phyloP scores from a whole-genome alignment of 805 yeast species.

The Ogataea sp. region DNA sequence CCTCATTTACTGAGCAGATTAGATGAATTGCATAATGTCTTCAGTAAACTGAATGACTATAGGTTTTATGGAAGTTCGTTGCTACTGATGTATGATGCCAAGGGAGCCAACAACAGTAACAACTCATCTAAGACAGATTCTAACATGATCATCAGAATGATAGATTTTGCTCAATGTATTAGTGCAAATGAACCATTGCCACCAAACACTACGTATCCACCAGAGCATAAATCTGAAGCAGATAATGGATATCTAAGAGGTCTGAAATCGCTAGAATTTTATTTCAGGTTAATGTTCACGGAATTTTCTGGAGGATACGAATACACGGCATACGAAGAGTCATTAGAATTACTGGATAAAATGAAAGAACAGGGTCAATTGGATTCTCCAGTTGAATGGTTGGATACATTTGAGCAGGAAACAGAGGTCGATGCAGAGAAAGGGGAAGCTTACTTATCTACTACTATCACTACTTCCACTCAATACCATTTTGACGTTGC shows the following conservation, averaged over 20 bases:
- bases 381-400: constrained; percentile 23
- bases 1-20: constrained; percentile 58
- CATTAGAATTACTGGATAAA: constrained; percentile 5
- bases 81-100: constrained; percentile 82
- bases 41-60: constrained; percentile 57
- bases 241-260: constrained; percentile 89
- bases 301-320: constrained; percentile 37
- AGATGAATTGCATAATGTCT: constrained; percentile 46
- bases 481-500: not conserved
- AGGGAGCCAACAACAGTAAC: constrained; percentile 5
- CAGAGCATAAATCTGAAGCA: constrained; percentile 49
- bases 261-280: constrained; percentile 57
- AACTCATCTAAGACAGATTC: constrained; percentile 7
- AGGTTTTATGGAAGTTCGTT: constrained; percentile 89
- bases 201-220: constrained; percentile 53
- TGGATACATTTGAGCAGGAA: constrained; percentile 27
- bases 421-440: constrained; percentile 6
- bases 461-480: no score
- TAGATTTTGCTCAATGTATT: constrained; percentile 93
- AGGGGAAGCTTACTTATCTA: no score
- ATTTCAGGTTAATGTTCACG: constrained; percentile 53
- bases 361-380: constrained; percentile 9
- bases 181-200: constrained; percentile 49
- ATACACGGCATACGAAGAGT: constrained; percentile 11
- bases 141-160: constrained; percentile 52